phyloP scores from a whole-genome alignment of 805 yeast genomes.

The Kazachstania viticola region DNA sequence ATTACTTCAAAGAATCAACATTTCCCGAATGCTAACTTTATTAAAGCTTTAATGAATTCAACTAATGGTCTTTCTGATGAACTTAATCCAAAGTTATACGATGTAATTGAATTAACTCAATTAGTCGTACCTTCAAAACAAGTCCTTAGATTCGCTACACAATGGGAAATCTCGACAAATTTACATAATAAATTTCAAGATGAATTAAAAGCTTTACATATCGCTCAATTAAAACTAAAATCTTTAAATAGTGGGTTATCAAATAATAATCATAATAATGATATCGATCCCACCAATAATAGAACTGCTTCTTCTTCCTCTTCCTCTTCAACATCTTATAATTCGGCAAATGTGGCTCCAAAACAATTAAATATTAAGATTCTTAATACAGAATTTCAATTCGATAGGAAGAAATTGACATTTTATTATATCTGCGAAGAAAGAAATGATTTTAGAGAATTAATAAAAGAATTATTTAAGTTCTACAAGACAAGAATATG shows the following conservation, averaged over 20 bases:
- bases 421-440: slow-evolving; percentile 57
- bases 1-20: slow-evolving; percentile 24
- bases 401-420: slow-evolving; percentile 66
- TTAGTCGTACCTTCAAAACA: slow-evolving; percentile 69
- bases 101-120: slow-evolving; percentile 33
- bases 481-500: slow-evolving; percentile 72
- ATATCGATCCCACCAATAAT: neutral
- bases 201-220: slow-evolving; percentile 60
- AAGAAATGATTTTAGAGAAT: slow-evolving; percentile 61
- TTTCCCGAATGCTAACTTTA: slow-evolving; percentile 18
- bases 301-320: slow-evolving; percentile 16
- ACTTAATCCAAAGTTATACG: slow-evolving; percentile 27
- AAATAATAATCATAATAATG: slow-evolving; percentile 8
- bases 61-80: slow-evolving; percentile 17
- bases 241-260: slow-evolving; percentile 19
- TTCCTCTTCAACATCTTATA: too few relatives aligned
- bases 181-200: slow-evolving; percentile 55
- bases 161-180: slow-evolving; percentile 49
- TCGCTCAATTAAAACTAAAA: slow-evolving; percentile 46
- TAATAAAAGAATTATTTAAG: slow-evolving; percentile 63
- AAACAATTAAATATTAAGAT: slow-evolving; percentile 41
- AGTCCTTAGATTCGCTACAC: slow-evolving; percentile 64
- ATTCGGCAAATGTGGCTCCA: too few relatives aligned
- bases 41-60: slow-evolving; percentile 18
- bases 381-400: slow-evolving; percentile 70